Evolutionary conservation across 192 early-diverging fungal genomes (phyloP), one percentile per base, ranked within the genome.

Genomic region (Coemansia sp.): DNA sequence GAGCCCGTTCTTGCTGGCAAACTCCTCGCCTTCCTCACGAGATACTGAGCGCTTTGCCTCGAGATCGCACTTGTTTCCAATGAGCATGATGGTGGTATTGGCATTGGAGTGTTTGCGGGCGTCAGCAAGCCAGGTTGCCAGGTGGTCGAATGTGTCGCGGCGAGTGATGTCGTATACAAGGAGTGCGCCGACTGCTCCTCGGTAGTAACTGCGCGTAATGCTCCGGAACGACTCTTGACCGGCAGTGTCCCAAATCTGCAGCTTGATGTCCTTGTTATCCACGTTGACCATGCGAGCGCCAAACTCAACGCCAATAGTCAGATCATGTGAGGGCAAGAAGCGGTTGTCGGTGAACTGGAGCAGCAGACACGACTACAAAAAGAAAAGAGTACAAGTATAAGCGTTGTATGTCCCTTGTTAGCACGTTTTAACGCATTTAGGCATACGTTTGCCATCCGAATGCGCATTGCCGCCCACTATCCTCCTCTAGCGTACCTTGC

Each of bases 241-340:
- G 30, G 92, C 92, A 75, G 95, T 95, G 69, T 96, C 95, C 96
- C 96, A 97, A 63, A 96, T 94, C 72, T 96, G 93, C 13, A 96
- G 86, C 79, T 95, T 95, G 72, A 96, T 90, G 70, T 89, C 85
- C 68, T 93, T 95, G 58, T 88, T 89, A 64, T 91, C 89, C 16
- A 88, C 88, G 38, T 67, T 86, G 55, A 94, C 89, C 64, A 94
- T 90, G 32, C 89, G 88, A 39, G 92, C 88, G 38, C 92, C 92
- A 81, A 92, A 94, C 66, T 94, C 92, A 19, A 94, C 92, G 68
- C 92, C 92, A 76, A 94, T 94, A 6, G 92, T 94, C 59, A 94
- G 76, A 68, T 94, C 92, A 72, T 92, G 92, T 47, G 90, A 90
- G 19, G 89, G 88, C 67, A 91, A 86, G 62, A 94, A 94, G 23